phyloP scores from a whole-genome alignment of 2,329 filamentous ascomycete species.

The Colletotrichum sp. region DNA sequence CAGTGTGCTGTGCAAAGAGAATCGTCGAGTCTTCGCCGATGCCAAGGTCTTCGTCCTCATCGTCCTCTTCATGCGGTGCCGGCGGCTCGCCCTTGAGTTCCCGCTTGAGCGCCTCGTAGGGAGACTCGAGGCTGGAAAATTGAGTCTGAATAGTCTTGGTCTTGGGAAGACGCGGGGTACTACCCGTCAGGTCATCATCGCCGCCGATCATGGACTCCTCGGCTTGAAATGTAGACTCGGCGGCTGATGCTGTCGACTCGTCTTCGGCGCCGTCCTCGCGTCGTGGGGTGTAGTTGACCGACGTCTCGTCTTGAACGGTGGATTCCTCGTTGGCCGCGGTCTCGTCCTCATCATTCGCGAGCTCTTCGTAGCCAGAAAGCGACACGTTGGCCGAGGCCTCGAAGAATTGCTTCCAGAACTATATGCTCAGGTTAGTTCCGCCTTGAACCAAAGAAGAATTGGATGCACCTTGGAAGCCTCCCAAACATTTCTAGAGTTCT shows the following conservation, averaged over 20 bases:
- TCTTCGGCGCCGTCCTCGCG: constrained; percentile 38
- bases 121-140: constrained; percentile 73
- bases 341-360: constrained; percentile 68
- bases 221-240: constrained; percentile 40
- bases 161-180: constrained; percentile 67
- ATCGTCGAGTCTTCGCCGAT: constrained; percentile 52
- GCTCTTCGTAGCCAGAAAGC: constrained; percentile 91
- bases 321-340: constrained; percentile 55
- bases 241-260: constrained; percentile 37
- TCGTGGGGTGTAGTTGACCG: constrained; percentile 48
- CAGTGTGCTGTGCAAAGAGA: constrained; percentile 56
- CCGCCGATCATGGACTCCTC: constrained; percentile 75
- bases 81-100: constrained; percentile 59
- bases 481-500: constrained; percentile 94
- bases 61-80: constrained; percentile 33
- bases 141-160: constrained; percentile 55
- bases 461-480: constrained; percentile 83
- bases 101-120: constrained; percentile 76
- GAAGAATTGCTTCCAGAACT: constrained; percentile 99
- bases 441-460: constrained; percentile 10
- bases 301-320: constrained; percentile 50
- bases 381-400: constrained; percentile 98
- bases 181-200: constrained; percentile 66
- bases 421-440: constrained; percentile 4
- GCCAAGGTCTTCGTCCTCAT: constrained; percentile 41